Evolutionary conservation across 2,329 filamentous ascomycete species (phyloP).

Genomic region (Cladosporium sphaerospermum): DNA sequence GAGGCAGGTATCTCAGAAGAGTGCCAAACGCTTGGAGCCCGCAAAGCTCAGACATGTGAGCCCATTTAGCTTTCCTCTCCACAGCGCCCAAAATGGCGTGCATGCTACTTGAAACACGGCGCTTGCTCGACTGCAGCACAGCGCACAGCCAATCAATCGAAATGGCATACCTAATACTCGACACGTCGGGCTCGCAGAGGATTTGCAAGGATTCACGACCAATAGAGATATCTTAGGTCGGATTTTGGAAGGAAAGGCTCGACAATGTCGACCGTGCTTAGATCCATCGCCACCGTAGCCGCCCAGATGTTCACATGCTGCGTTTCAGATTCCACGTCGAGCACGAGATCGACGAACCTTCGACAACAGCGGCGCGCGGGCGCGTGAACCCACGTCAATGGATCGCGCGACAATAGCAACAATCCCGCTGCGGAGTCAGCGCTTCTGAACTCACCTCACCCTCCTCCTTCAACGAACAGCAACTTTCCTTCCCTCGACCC

Average conservation of each 20-base stretch:
- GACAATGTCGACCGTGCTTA: background rate
- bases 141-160: background rate
- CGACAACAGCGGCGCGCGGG: background rate
- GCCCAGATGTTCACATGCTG: background rate
- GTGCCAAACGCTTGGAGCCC: no score
- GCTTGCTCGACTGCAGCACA: background rate
- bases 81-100: background rate
- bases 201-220: no score
- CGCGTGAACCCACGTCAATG: constrained; percentile 21
- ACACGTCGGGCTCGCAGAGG: background rate
- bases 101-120: constrained; percentile 6
- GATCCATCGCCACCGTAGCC: background rate
- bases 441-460: background rate
- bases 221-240: no score
- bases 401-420: constrained; percentile 24
- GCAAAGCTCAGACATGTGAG: no score
- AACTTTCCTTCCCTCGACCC: constrained; percentile 14
- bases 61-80: no score
- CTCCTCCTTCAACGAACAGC: background rate
- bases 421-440: constrained; percentile 12
- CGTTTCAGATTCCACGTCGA: constrained; percentile 17
- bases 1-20: no score
- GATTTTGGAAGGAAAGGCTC: background rate
- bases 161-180: constrained; percentile 2
- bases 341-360: background rate